Evolutionary conservation across 345 rosid species (phyloP), one percentile per base, ranked within the genome.

Genomic region (Dovyalis caffra): DNA sequence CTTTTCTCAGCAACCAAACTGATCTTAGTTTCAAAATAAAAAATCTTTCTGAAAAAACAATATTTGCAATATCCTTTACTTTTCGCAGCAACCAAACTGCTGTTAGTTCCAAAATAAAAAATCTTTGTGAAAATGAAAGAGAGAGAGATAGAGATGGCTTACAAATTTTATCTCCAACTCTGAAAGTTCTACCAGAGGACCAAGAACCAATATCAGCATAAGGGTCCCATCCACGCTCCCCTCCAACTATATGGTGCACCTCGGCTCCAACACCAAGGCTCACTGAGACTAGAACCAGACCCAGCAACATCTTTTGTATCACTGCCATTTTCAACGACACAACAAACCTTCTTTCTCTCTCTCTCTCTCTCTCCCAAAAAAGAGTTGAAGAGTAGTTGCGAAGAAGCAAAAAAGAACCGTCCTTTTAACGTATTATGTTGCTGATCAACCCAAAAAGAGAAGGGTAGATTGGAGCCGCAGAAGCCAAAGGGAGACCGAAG

Each of bases 201-300:
- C 93, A 89, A 25, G 86, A 74, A 8, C 81, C 83, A 23, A 86
- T 56, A 57, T 83, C 85, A 31, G 77, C 60, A 4, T 76, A 72
- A 4, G 85, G 62, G 45, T 85, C 91, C 95, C 95, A 90, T 8
- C 95, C 95, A 6, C 89, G 88, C 47, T 90, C 93, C 10, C 85
- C 89, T 26, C 92, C 93, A 57, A 87, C 90, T 38, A 89, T 85
- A 57, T 90, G 92, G 79, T 89, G 88, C 70, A 82, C 82, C 74
- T 86, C 85, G 38, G 84, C 90, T 62, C 31, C 80, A 23, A 45
- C 87, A 9, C 76, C 73, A n/a, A 18, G 69, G 29, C 61, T 62
- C 85, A 10, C 58, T 57, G 5, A 74, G 58, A 71, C 80, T 43
- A 35, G 66, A 47, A 84, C 69, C 58, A 72, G 57, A 61, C 20